Evolutionary conservation across 305 asterid genomes (phyloP).

Genomic region (Caryopteris hybrid): DNA sequence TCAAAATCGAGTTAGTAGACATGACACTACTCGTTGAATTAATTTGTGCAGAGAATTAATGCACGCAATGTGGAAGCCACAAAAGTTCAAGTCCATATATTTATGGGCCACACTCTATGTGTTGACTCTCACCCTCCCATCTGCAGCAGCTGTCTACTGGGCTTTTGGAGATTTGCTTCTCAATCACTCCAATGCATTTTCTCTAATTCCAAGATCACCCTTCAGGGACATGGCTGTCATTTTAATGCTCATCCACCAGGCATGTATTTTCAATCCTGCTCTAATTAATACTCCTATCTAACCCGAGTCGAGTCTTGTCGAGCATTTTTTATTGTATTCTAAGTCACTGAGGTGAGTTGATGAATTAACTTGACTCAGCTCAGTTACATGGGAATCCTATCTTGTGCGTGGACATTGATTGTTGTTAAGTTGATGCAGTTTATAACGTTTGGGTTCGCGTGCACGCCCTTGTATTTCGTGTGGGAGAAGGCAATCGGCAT

Average conservation of each 20-base stretch:
- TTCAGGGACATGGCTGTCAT: conserved; percentile 76
- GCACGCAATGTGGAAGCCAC: conserved; percentile 92
- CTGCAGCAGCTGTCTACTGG: conserved; percentile 77
- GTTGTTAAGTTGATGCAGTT: conserved; percentile 41
- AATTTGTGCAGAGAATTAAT: conserved; percentile 57
- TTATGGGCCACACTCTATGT: conserved; percentile 59
- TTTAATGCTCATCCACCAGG: conserved; percentile 85
- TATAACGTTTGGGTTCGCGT: conserved; percentile 88
- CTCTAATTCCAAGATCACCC: conserved; percentile 64
- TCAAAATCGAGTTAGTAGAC: too few relatives aligned
- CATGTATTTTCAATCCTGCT: neutral
- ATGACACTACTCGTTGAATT: too few relatives aligned
- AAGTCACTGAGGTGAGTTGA: too few relatives aligned
- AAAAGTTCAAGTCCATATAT: conserved; percentile 71
- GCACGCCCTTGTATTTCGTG: conserved; percentile 85
- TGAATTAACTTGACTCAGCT: too few relatives aligned
- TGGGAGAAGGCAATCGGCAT: conserved; percentile 94
- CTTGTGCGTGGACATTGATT: too few relatives aligned
- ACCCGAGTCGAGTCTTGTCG: too few relatives aligned
- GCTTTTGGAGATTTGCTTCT: conserved; percentile 78
- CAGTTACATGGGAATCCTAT: neutral
- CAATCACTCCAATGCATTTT: conserved; percentile 71
- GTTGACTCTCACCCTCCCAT: conserved; percentile 71
- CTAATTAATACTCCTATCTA: too few relatives aligned
- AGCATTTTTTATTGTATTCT: too few relatives aligned